Evolutionary conservation across 140 eudicot genomes (phyloP), one percentile per base, ranked within the genome.

Genomic region (Cichorium intybus): DNA sequence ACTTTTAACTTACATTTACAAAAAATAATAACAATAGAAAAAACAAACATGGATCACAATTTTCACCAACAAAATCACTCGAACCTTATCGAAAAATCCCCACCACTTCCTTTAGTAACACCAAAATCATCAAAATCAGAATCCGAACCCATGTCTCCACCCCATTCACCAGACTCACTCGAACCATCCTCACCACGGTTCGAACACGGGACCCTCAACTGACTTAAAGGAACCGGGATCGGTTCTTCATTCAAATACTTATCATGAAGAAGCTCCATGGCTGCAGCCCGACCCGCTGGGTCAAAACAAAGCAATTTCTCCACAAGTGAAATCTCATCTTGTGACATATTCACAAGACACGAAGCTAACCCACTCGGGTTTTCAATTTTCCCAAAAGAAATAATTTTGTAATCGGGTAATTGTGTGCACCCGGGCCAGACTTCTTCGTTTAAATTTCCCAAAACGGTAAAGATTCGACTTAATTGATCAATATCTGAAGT

Each of bases 191-290:
- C 63, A 63, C 41, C 78, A 64, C 75, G 80, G 68, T 47, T 75
- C 10, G 79, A 62, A 6, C 74, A 41, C 4, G 97, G 97, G 24
- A 93, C 75, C 74, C 94, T 75, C 60, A 93, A 71, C 59, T 88
- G 78, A 24, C 88, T 68, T 10, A 84, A 50, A 9, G 86, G 83
- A 62, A 85, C 80, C 0, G 99, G 99, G n/a, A 68, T 26, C 47
- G 99, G 99, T 17, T 88, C 97, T 60, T 93, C 99, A 35, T 75
- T 85, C 24, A 93, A 61, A 81, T 93, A 93, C 85, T 75, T 88
- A 24, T 93, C 99, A 24, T 80, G 89, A 22, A 93, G 95, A 77
- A 93, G 80, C 66, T 93, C 99, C 89, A 88, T 83, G 1, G 97
- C 97, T 8, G 93, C 86, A 52, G 99, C 97, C 75, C 99, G 80